Conservation (phyloP, 1,284 basidiomycete species). For the Cerrena zonata region DNA sequence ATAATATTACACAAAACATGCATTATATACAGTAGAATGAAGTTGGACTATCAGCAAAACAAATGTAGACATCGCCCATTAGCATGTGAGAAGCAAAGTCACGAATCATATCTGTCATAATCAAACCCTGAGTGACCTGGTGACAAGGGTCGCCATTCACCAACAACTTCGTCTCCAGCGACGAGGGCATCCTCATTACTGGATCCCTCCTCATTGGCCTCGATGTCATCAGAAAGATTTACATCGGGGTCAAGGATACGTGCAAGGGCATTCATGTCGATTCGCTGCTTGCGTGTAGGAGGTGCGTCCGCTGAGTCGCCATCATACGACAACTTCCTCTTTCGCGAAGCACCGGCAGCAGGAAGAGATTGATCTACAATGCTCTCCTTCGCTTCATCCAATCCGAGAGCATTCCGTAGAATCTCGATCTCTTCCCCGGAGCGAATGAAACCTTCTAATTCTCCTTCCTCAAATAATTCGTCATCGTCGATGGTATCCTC, state of each 20-base stretch:
- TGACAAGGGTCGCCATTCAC: slow-evolving; percentile 35
- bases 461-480: slow-evolving; percentile 39
- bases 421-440: slow-evolving; percentile 30
- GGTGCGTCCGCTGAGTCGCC: background rate
- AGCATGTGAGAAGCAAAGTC: too few relatives aligned
- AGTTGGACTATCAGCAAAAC: too few relatives aligned
- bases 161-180: slow-evolving; percentile 27
- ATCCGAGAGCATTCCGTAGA: slow-evolving; percentile 31
- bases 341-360: slow-evolving; percentile 1
- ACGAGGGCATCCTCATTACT: background rate
- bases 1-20: background rate
- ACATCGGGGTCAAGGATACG: slow-evolving; percentile 26
- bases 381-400: slow-evolving; percentile 17
- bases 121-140: slow-evolving; percentile 24
- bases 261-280: slow-evolving; percentile 35
- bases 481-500: slow-evolving; percentile 36
- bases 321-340: slow-evolving; percentile 2
- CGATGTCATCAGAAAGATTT: slow-evolving; percentile 11
- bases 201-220: slow-evolving; percentile 7
- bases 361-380: background rate
- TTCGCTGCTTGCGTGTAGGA: slow-evolving; percentile 19
- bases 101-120: slow-evolving; percentile 25
- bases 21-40: background rate
- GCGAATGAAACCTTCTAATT: slow-evolving; percentile 37
- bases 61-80: too few relatives aligned